A percentile compares a stretch with the other conserved stretches of the same genome.
These are phyloP conservation scores for Colletotrichum abscissum DNA, from an alignment of 2,329 filamentous ascomycete genomes.

Conservation along the genomic window DNA sequence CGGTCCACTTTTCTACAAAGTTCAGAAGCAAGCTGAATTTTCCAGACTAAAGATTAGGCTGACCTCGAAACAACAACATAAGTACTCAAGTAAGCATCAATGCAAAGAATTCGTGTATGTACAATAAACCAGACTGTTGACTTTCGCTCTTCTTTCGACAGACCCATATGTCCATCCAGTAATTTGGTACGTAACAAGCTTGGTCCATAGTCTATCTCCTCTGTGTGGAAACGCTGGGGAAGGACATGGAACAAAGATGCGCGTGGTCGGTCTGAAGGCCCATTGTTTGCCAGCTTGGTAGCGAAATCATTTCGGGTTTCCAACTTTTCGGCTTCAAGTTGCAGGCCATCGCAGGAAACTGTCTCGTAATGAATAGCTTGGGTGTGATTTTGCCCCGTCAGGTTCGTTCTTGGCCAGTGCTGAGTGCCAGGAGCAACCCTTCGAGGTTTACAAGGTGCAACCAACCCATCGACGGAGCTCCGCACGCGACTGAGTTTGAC, in stretches of 20 bases:
- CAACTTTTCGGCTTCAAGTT: neutral
- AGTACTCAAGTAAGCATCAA: neutral
- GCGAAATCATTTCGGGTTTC: neutral
- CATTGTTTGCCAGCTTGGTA: neutral
- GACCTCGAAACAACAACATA: neutral
- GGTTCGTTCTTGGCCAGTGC: neutral
- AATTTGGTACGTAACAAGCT: constrained; percentile 14
- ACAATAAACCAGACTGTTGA: neutral
- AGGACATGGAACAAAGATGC: constrained; percentile 1
- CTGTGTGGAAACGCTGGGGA: constrained; percentile 22
- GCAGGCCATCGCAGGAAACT: neutral
- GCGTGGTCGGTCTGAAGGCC: neutral
- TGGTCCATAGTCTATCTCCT: constrained; percentile 28
- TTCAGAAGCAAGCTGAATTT: neutral
- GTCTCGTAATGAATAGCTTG: neutral
- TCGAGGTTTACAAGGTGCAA: neutral
- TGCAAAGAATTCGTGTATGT: neutral
- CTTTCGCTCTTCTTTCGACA: neutral
- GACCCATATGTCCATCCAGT: neutral
- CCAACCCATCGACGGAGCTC: too few species aligned
- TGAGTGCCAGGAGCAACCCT: neutral
- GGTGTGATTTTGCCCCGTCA: neutral
- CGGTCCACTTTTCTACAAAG: neutral
- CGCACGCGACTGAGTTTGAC: too few species aligned
- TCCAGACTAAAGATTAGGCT: neutral